Conservation (phyloP, 164 flowering plant genomes). For the Berberis thunbergii region DNA sequence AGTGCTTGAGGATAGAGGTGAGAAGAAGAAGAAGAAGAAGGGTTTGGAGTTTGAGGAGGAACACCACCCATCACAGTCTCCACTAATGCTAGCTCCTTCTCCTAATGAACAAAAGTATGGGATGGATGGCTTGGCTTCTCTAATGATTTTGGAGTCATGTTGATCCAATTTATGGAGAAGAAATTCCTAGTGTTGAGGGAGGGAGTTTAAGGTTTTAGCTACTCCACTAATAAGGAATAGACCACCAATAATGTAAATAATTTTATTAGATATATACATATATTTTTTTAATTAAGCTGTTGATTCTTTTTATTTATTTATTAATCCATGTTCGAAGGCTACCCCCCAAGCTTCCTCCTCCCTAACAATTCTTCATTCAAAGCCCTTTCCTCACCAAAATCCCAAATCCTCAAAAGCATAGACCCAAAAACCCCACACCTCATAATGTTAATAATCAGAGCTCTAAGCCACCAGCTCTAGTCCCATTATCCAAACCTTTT, state of each 20-base stretch:
- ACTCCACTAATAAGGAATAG: not conserved
- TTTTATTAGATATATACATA: not conserved
- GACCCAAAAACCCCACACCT: too few relatives aligned
- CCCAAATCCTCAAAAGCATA: too few relatives aligned
- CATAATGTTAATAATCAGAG: too few relatives aligned
- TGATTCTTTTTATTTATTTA: too few relatives aligned
- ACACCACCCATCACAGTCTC: constrained; percentile 18
- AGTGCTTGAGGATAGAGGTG: constrained; percentile 62
- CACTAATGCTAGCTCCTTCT: not conserved
- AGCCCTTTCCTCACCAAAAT: too few relatives aligned
- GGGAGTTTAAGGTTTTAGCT: not conserved
- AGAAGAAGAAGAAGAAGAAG: constrained; percentile 15
- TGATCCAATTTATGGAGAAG: constrained; percentile 18
- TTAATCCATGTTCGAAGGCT: too few relatives aligned
- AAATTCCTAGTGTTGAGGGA: not conserved
- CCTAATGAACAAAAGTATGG: not conserved
- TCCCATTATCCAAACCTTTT: too few relatives aligned
- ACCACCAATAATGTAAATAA: not conserved
- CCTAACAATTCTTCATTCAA: too few relatives aligned
- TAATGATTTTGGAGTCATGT: constrained; percentile 3
- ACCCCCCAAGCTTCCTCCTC: too few relatives aligned
- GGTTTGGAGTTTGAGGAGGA: constrained; percentile 37
- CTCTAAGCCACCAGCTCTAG: too few relatives aligned
- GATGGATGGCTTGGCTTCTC: not conserved
- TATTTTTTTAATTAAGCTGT: too few relatives aligned